A percentile compares a stretch with the other conserved stretches of the same genome.
Conservation (phyloP, 2,329 filamentous ascomycete species). For the Ophiosphaerella narmari region DNA sequence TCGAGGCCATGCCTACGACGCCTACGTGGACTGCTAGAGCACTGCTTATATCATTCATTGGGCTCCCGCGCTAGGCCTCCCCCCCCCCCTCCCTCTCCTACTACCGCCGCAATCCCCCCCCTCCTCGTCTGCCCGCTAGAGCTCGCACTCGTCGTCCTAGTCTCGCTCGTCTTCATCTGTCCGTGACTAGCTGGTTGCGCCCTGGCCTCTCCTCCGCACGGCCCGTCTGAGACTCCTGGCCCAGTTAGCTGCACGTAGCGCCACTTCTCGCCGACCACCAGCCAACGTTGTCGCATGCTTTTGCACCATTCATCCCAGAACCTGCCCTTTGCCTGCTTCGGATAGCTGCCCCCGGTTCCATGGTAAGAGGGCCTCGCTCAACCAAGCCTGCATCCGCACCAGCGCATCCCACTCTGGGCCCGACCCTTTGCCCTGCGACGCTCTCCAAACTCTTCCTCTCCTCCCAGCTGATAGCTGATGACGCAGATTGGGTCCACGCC, state of each 20-base stretch:
- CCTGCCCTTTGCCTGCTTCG: slow-evolving; percentile 38
- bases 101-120: too few relatives aligned
- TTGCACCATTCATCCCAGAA: slow-evolving; percentile 26
- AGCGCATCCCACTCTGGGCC: slow-evolving; percentile 30
- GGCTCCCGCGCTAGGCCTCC: too few relatives aligned
- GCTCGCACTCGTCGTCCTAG: too few relatives aligned
- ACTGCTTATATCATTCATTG: too few relatives aligned
- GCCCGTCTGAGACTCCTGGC: slow-evolving; percentile 17
- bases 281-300: slow-evolving; percentile 42
- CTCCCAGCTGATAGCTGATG: slow-evolving; percentile 42
- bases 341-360: slow-evolving; percentile 44
- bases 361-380: slow-evolving; percentile 41
- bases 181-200: slow-evolving; percentile 25
- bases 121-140: too few relatives aligned
- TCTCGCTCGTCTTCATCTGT: neutral
- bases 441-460: slow-evolving; percentile 41
- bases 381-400: slow-evolving; percentile 28
- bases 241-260: slow-evolving; percentile 14
- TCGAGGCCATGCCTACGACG: too few relatives aligned
- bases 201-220: slow-evolving; percentile 35
- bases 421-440: slow-evolving; percentile 40
- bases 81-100: too few relatives aligned
- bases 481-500: slow-evolving; percentile 40
- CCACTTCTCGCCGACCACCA: slow-evolving; percentile 33
- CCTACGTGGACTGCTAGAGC: too few relatives aligned